A percentile compares a stretch with the other conserved stretches of the same genome.
Evolutionary conservation across 768 basidiomycete genomes (phyloP).

Genomic region (Mycena maculata): DNA sequence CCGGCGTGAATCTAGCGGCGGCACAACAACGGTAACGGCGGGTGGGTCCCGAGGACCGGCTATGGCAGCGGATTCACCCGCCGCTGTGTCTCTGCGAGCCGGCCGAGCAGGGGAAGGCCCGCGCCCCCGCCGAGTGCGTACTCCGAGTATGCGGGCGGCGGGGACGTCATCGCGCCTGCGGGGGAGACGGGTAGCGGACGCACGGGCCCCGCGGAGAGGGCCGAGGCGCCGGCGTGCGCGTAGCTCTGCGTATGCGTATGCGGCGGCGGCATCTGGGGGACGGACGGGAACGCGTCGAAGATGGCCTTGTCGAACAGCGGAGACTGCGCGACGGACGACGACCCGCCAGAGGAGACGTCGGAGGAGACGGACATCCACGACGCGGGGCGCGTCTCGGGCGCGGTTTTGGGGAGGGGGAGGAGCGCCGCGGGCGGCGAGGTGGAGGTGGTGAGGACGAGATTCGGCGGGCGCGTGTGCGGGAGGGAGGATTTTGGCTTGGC

Average conservation of each 20-base stretch:
- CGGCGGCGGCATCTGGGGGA: slow-evolving; percentile 63
- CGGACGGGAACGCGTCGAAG: slow-evolving; percentile 80
- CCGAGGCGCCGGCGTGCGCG: slow-evolving; percentile 13
- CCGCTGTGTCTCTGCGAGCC: slow-evolving; percentile 23
- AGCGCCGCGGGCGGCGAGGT: background rate
- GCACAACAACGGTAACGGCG: background rate
- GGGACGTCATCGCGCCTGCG: background rate
- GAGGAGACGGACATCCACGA: slow-evolving; percentile 63
- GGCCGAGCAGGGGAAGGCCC: slow-evolving; percentile 21
- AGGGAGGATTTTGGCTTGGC: slow-evolving; percentile 14
- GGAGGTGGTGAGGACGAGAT: slow-evolving; percentile 17
- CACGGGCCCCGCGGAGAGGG: background rate
- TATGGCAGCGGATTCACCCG: slow-evolving; percentile 24
- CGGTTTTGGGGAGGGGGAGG: slow-evolving; percentile 22
- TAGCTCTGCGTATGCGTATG: background rate
- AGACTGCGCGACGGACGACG: slow-evolving; percentile 49
- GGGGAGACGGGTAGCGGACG: slow-evolving; percentile 4
- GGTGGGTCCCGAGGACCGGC: too few relatives aligned
- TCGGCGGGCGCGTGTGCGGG: slow-evolving; percentile 30
- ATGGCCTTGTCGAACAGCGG: slow-evolving; percentile 67
- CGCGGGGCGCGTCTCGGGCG: slow-evolving; percentile 44
- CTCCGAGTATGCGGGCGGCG: background rate
- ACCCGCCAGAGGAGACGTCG: slow-evolving; percentile 50
- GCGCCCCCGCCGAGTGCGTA: background rate
- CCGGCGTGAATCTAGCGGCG: slow-evolving; percentile 5